Conservation (phyloP, 768 basidiomycete genomes). For the Tylopilus vinaceipallidus region DNA sequence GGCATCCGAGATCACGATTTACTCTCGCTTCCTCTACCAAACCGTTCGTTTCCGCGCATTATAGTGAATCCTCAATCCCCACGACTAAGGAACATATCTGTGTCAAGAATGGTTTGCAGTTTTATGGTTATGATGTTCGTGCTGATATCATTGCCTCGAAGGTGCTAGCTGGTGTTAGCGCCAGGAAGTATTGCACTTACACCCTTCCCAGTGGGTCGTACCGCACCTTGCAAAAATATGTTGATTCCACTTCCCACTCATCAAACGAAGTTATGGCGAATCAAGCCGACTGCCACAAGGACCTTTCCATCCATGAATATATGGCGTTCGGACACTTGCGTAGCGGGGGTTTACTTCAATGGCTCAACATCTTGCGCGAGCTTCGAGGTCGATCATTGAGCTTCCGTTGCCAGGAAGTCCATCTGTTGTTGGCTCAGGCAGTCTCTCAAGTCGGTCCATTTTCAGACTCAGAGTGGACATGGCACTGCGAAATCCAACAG, state of each 20-base stretch:
- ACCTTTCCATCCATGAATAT: conserved; percentile 45
- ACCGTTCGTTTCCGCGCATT: conserved; percentile 18
- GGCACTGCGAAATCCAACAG: conserved; percentile 40
- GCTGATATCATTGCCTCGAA: conserved; percentile 15
- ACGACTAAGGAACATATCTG: conserved; percentile 16
- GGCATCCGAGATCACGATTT: conserved; percentile 19
- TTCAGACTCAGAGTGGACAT: conserved; percentile 20
- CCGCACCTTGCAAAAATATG: conserved; percentile 35
- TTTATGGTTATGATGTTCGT: conserved; percentile 30
- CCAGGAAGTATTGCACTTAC: conserved; percentile 32
- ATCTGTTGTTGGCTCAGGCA: conserved; percentile 43
- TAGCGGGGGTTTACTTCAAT: conserved; percentile 44
- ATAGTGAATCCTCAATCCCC: conserved; percentile 15
- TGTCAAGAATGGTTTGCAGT: conserved; percentile 35
- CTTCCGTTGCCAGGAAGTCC: conserved; percentile 40
- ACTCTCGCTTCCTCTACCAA: conserved; percentile 26
- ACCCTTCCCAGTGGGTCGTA: conserved; percentile 35
- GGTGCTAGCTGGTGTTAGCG: conserved; percentile 9
- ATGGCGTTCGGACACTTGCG: conserved; percentile 46
- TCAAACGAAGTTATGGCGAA: conserved; percentile 44
- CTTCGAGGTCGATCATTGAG: conserved; percentile 38
- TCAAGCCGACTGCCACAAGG: conserved; percentile 40
- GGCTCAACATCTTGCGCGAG: conserved; percentile 49
- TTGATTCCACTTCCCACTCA: conserved; percentile 36
- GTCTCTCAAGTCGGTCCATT: conserved; percentile 42